Base-by-base conservation (phyloP, 495 filamentous ascomycete genomes). In the Podospora australis region DNA sequence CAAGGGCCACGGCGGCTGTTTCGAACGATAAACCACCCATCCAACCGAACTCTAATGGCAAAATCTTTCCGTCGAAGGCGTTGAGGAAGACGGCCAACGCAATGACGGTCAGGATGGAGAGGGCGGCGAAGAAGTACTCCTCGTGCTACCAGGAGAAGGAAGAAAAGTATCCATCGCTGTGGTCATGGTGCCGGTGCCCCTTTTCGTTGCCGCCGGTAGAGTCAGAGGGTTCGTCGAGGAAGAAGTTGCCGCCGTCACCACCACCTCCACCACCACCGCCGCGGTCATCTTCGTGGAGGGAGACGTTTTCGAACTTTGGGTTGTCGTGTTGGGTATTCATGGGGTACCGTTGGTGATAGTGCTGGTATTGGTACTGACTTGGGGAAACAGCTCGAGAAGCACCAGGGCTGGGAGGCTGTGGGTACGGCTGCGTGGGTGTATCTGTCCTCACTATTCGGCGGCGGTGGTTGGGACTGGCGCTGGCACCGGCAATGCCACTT, bases 61-160 rank as follows among this genome's bases (percentile, higher is more conserved):
- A 58, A 4, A 55, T 39, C 14, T 52, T 35, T 17, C 57, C 59
- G 35, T 70, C 59, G 48, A 60, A 65, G 8, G 36, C 23, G 21
- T 35, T 44, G n/a, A 70, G 46, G 16, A 68, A 51, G 11, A 45
- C 14, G 19, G 55, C 40, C 2, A 70, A 57, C 1, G 30, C 39
- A 0, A 38, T 10, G 2, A 62, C 57, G 13, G 60, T 48, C 9
- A 35, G 26, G 21, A 68, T 50, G 38, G 63, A 65, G 23, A 56
- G 26, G 25, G 56, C 38, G 30, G 60, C 56, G 45, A 59, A 68
- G 52, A 57, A 49, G 46, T 59, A 65, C 44, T 68, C 65, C 21
- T 53, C 52, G 24, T 60, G 52, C 65, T 64, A 70, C 65, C 54
- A 70, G 21, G 49, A 56, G 17, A 46, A 54, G n/a, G 53, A 49